Conservation (phyloP, 1,284 basidiomycete genomes). For the Baeospora myosura region DNA sequence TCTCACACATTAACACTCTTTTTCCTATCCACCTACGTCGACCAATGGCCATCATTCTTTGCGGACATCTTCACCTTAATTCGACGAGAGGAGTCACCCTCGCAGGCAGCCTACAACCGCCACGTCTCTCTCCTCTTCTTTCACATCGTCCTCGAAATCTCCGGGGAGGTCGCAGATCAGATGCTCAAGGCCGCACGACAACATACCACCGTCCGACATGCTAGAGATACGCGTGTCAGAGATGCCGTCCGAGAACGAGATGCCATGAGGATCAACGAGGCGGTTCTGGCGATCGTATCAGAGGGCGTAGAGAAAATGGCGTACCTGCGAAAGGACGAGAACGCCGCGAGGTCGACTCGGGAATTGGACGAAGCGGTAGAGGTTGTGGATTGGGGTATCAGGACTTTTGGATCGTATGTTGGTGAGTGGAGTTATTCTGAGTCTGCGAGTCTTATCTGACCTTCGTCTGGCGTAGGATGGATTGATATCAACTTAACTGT, state of each 20-base stretch:
- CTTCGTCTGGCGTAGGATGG: constrained; percentile 62
- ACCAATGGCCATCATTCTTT: constrained; percentile 81
- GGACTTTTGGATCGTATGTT: constrained; percentile 90
- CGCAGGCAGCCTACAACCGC: constrained; percentile 58
- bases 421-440: constrained; percentile 49
- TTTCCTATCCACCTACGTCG: constrained; percentile 85
- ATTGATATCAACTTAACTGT: constrained; percentile 96
- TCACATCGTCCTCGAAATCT: constrained; percentile 84
- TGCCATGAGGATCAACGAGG: constrained; percentile 81
- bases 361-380: constrained; percentile 65
- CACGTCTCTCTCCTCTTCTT: constrained; percentile 83
- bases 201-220: constrained; percentile 63
- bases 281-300: constrained; percentile 77
- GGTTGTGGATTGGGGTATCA: constrained; percentile 82
- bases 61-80: constrained; percentile 72
- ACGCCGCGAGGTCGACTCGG: constrained; percentile 30
- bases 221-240: constrained; percentile 75
- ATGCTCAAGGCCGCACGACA: constrained; percentile 79
- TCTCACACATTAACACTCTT: constrained; percentile 94
- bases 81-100: constrained; percentile 49
- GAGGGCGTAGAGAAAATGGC: constrained; percentile 63
- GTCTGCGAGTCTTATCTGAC: not conserved
- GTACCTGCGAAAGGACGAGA: constrained; percentile 43
- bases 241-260: constrained; percentile 90
- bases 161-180: constrained; percentile 87